Evolutionary conservation across 352 stramenopile species (phyloP).

Genomic region (Globisporangium sylvaticum): DNA sequence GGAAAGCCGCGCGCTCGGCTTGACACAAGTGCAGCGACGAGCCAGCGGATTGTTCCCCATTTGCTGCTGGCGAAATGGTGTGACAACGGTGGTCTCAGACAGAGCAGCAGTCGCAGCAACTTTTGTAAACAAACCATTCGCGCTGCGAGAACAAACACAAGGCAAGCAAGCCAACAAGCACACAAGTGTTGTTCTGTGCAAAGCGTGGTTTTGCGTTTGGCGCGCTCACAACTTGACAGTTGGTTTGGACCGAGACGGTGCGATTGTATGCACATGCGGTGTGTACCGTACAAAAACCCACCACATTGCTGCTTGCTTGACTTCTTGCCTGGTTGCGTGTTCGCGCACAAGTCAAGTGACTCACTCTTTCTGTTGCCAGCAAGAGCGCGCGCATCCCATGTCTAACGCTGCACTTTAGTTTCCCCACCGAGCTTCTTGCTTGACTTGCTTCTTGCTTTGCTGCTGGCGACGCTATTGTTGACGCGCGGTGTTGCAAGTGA

Average conservation of each 20-base stretch:
- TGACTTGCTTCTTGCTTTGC: neutral
- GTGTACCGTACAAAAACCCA: neutral
- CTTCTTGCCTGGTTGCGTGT: neutral
- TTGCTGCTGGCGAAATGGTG: slow-evolving; percentile 1
- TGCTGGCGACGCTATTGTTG: no score
- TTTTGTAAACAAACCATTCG: neutral
- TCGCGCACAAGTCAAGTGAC: neutral
- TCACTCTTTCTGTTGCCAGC: neutral
- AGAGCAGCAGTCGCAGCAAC: neutral
- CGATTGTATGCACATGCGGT: neutral
- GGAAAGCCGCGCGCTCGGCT: neutral
- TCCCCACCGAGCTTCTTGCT: neutral
- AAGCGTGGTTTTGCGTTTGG: no score
- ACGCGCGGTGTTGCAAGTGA: no score
- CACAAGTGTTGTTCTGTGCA: neutral
- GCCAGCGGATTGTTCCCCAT: neutral
- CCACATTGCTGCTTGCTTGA: neutral
- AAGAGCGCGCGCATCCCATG: neutral
- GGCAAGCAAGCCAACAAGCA: neutral
- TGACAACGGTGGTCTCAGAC: neutral
- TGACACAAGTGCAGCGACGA: slow-evolving; percentile 3
- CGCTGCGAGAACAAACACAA: neutral
- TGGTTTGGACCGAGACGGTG: neutral
- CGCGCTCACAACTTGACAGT: neutral
- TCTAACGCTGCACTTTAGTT: neutral